Conservation (phyloP, 352 stramenopile species). For the Phytopythium vexans region DNA sequence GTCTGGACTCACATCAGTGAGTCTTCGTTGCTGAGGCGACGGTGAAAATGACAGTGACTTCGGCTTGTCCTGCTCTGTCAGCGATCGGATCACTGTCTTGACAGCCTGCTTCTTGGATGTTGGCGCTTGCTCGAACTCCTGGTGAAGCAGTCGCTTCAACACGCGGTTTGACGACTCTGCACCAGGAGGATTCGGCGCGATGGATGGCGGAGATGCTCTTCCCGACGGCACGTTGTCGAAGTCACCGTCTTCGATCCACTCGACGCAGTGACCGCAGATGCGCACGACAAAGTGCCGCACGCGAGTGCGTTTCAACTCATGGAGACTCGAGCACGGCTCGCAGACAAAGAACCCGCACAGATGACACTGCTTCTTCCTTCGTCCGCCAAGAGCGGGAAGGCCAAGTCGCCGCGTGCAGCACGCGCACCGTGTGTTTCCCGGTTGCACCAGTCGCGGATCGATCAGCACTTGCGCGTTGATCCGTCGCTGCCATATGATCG, state of each 20-base stretch:
- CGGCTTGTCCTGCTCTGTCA: conserved; percentile 18
- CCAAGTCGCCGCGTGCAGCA: conserved; percentile 27
- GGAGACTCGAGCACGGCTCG: conserved; percentile 22
- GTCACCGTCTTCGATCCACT: conserved; percentile 43
- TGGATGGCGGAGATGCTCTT: conserved; percentile 11
- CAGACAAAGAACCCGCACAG: conserved; percentile 64
- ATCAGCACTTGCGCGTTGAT: conserved; percentile 21
- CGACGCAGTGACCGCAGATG: conserved; percentile 48
- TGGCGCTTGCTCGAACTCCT: conserved; percentile 17
- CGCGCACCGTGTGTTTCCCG: conserved; percentile 1
- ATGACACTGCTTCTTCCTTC: conserved; percentile 38
- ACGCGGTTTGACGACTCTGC: conserved; percentile 6
- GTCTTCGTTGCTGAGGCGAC: too few species aligned
- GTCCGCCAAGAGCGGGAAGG: neutral
- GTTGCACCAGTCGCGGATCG: neutral
- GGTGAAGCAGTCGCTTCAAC: conserved; percentile 18
- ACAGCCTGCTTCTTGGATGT: conserved; percentile 27
- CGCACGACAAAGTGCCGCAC: conserved; percentile 14
- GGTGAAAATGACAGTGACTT: too few species aligned
- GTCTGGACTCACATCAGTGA: too few species aligned
- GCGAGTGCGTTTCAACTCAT: neutral
- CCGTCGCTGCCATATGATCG: conserved; percentile 22
- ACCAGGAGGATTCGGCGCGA: conserved; percentile 11
- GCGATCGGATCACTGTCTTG: conserved; percentile 43
- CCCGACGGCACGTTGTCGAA: conserved; percentile 31